Evolutionary conservation across 169 alveolate species (phyloP).

Genomic region (Eimeria sp.): DNA sequence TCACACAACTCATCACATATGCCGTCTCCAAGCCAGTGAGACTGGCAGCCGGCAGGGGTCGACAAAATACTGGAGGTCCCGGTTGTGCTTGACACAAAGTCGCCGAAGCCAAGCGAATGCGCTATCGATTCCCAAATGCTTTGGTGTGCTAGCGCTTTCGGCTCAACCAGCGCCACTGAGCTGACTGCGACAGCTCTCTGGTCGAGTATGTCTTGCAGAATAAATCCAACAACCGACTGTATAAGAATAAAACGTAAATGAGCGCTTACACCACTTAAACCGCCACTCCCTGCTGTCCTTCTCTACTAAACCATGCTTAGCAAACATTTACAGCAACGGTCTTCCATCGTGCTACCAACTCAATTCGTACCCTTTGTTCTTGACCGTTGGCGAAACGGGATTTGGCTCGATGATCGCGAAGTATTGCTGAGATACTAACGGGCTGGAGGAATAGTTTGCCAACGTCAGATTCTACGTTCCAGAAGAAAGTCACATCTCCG

Average conservation of each 20-base stretch:
- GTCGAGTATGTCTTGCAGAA: slow-evolving; percentile 37
- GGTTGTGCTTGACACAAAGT: background rate
- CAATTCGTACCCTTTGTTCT: slow-evolving; percentile 12
- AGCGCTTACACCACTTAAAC: background rate
- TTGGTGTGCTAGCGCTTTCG: background rate
- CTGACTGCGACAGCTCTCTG: slow-evolving; percentile 61
- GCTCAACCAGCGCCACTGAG: slow-evolving; percentile 21
- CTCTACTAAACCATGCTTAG: background rate
- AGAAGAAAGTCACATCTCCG: slow-evolving; percentile 41
- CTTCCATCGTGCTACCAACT: background rate
- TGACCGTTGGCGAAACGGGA: background rate
- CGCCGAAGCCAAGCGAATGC: slow-evolving; percentile 24
- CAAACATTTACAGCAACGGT: background rate
- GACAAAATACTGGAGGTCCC: background rate
- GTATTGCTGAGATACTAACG: slow-evolving; percentile 10
- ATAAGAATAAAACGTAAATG: background rate
- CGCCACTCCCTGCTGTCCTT: background rate
- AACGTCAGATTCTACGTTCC: slow-evolving; percentile 59
- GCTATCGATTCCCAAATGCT: slow-evolving; percentile 34
- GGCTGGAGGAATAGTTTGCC: slow-evolving; percentile 45
- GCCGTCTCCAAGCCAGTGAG: slow-evolving; percentile 67
- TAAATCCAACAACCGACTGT: slow-evolving; percentile 60
- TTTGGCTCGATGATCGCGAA: slow-evolving; percentile 39
- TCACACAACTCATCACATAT: slow-evolving; percentile 69
- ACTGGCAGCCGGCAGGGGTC: slow-evolving; percentile 6